Conservation (phyloP, 345 rosid species). For the Euphorbia pulcherrima region DNA sequence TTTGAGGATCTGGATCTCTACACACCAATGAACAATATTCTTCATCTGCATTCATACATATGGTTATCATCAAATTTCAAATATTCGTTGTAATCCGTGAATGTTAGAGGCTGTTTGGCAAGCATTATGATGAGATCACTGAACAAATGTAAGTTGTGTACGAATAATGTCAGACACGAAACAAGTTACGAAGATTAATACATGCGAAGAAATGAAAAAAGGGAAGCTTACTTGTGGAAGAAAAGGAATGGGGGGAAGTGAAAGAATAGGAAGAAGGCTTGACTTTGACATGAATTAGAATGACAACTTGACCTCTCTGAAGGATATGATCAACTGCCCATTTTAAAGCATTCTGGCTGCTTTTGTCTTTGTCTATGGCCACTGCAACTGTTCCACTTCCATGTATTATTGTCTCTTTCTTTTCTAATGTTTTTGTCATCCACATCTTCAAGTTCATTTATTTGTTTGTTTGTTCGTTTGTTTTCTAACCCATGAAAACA, state of each 20-base stretch:
- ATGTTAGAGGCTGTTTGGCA: too few relatives aligned
- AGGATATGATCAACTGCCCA: constrained; percentile 72
- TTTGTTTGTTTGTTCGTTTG: too few relatives aligned
- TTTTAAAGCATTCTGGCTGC: constrained; percentile 79
- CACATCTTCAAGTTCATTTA: constrained; percentile 8
- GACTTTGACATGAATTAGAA: constrained; percentile 67
- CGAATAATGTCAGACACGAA: too few relatives aligned
- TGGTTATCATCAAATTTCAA: too few relatives aligned
- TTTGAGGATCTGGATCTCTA: constrained; percentile 48
- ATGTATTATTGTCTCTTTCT: constrained; percentile 1
- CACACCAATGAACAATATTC: constrained; percentile 35
- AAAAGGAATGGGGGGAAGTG: neutral
- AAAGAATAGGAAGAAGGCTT: neutral
- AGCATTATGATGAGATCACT: too few relatives aligned
- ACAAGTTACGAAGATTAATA: too few relatives aligned
- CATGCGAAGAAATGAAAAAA: neutral
- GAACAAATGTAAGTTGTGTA: too few relatives aligned
- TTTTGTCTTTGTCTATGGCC: constrained; percentile 76
- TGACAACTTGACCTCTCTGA: constrained; percentile 55
- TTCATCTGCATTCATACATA: too few relatives aligned
- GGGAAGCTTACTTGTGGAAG: neutral
- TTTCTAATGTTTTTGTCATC: constrained; percentile 41
- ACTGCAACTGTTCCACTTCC: constrained; percentile 61
- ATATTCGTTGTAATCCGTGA: too few relatives aligned
- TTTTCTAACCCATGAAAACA: too few relatives aligned